These are phyloP conservation scores for Leersia perrieri DNA, from an alignment of 176 grass and related monocot species.

Conservation along the genomic window DNA sequence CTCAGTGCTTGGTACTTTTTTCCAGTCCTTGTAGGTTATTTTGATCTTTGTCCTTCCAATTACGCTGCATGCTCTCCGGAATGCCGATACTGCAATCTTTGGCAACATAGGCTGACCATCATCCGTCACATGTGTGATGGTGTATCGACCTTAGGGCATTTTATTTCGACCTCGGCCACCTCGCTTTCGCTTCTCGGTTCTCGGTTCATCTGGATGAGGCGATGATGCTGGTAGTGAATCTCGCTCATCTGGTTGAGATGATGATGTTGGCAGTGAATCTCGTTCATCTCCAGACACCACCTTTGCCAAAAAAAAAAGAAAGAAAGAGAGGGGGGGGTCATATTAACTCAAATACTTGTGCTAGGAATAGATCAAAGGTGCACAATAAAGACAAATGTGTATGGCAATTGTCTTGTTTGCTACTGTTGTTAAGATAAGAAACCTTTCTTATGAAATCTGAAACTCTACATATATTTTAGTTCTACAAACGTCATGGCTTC, in stretches of 20 bases:
- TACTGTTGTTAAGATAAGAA: not conserved
- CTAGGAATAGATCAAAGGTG: not conserved
- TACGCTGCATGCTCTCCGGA: not conserved
- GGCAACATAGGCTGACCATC: not conserved
- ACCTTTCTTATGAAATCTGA: not conserved
- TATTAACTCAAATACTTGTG: not conserved
- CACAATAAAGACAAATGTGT: not conserved
- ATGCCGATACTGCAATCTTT: not conserved
- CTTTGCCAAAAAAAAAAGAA: not conserved
- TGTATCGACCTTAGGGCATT: not conserved
- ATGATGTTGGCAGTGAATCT: not conserved
- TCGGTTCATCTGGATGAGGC: not conserved
- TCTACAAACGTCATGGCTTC: not conserved
- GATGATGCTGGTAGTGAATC: not conserved
- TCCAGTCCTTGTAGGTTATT: not conserved
- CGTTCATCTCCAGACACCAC: not conserved
- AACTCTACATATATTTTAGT: not conserved
- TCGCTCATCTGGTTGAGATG: not conserved
- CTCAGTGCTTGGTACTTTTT: not conserved
- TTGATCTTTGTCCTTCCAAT: not conserved
- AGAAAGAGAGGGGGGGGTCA: no score
- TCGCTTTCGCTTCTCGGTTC: not conserved
- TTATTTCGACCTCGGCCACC: not conserved
- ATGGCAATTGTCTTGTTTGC: not conserved
- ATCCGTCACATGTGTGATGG: not conserved